Evolutionary conservation across 148 eudicot species (phyloP).

Genomic region (Fagopyrum esculentum): DNA sequence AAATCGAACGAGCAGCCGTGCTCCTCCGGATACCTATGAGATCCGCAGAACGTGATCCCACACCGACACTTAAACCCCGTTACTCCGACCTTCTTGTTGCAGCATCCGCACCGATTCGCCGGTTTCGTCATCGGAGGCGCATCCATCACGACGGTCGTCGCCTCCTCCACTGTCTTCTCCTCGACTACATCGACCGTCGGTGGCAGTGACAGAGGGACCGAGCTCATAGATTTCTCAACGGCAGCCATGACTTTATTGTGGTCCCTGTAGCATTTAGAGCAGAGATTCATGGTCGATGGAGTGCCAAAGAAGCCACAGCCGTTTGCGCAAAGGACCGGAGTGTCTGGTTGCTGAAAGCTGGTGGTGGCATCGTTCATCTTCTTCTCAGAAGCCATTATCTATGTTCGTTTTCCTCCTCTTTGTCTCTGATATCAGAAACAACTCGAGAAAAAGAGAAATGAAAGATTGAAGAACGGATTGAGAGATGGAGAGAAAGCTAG

Average conservation of each 20-base stretch:
- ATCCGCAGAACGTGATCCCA: constrained; percentile 44
- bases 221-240: constrained; percentile 20
- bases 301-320: constrained; percentile 64
- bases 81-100: constrained; percentile 53
- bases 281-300: constrained; percentile 40
- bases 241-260: neutral
- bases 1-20: constrained; percentile 46
- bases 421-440: neutral
- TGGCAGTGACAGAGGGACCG: neutral
- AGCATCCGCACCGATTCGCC: constrained; percentile 34
- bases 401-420: neutral
- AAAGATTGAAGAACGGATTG: neutral
- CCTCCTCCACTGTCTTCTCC: neutral
- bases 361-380: constrained; percentile 36
- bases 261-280: constrained; percentile 51
- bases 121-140: neutral
- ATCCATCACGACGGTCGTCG: neutral
- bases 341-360: constrained; percentile 32
- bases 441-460: neutral
- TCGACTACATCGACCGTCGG: neutral
- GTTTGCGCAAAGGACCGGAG: constrained; percentile 43
- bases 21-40: constrained; percentile 51
- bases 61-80: constrained; percentile 54
- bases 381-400: constrained; percentile 32
- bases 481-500: neutral